These are phyloP conservation scores for Schizonepeta tenuifolia DNA, from an alignment of 257 asterid genomes.

Conservation along the genomic window DNA sequence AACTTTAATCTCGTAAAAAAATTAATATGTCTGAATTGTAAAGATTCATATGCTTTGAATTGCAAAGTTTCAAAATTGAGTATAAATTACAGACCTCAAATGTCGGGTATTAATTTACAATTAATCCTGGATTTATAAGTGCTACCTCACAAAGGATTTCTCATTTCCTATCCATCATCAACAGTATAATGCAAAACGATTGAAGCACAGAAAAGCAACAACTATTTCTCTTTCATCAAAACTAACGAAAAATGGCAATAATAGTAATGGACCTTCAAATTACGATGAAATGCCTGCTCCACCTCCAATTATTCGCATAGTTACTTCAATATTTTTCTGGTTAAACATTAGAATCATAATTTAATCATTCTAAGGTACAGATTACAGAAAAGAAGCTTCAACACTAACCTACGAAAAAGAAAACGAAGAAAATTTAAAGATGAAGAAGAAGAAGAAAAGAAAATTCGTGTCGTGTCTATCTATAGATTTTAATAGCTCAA, in stretches of 20 bases:
- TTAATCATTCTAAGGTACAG: constrained; percentile 20
- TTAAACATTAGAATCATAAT: constrained; percentile 10
- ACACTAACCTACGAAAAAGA: constrained; percentile 5
- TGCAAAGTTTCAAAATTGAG: too few species aligned
- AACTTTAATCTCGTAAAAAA: too few species aligned
- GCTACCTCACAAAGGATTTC: not conserved
- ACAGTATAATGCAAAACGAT: not conserved
- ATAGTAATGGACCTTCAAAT: not conserved
- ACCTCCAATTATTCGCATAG: constrained; percentile 26
- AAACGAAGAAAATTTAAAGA: not conserved
- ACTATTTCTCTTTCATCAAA: constrained; percentile 14
- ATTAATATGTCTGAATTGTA: too few species aligned
- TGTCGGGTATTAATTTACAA: too few species aligned
- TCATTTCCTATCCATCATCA: not conserved
- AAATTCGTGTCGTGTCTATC: constrained; percentile 1
- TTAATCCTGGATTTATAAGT: too few species aligned
- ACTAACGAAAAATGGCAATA: constrained; percentile 6
- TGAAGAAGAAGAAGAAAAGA: not conserved
- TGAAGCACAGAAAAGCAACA: not conserved
- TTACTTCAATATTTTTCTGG: not conserved
- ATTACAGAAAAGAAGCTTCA: constrained; percentile 20
- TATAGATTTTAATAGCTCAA: constrained; percentile 13
- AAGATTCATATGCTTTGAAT: too few species aligned
- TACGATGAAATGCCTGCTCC: not conserved
- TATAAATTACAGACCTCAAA: too few species aligned